Evolutionary conservation across 2,329 filamentous ascomycete genomes (phyloP).

Genomic region (Kalmusia sp.): DNA sequence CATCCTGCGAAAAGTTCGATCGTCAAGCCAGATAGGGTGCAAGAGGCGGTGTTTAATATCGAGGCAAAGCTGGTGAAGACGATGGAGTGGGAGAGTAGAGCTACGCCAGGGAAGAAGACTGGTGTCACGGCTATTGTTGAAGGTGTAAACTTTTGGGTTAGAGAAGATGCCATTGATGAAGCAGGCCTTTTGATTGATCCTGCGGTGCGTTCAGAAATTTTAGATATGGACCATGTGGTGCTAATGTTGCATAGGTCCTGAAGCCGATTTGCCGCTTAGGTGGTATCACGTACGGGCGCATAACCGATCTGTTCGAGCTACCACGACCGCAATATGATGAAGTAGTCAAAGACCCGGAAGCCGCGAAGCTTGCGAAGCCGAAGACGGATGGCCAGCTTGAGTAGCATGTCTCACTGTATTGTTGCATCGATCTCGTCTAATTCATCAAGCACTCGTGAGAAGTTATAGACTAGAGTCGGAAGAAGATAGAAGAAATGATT

Average conservation of each 20-base stretch:
- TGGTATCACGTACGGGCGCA: slow-evolving; percentile 82
- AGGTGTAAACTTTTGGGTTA: slow-evolving; percentile 85
- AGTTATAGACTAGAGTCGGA: slow-evolving; percentile 1
- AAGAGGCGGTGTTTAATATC: slow-evolving; percentile 82
- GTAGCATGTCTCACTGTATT: slow-evolving; percentile 19
- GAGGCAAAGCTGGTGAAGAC: slow-evolving; percentile 79
- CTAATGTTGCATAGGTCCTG: slow-evolving; percentile 61
- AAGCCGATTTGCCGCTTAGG: slow-evolving; percentile 80
- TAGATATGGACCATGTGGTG: not conserved
- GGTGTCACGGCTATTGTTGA: slow-evolving; percentile 79
- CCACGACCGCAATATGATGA: slow-evolving; percentile 62
- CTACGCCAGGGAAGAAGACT: slow-evolving; percentile 75
- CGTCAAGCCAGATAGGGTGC: slow-evolving; percentile 75
- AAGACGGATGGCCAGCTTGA: slow-evolving; percentile 33
- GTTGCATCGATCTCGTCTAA: not conserved
- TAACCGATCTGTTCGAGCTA: slow-evolving; percentile 75
- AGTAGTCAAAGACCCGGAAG: slow-evolving; percentile 58
- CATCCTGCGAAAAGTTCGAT: slow-evolving; percentile 70
- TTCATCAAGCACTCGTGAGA: slow-evolving; percentile 1
- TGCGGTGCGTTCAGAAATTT: slow-evolving; percentile 54
- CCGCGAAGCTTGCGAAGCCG: slow-evolving; percentile 63
- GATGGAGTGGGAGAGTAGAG: slow-evolving; percentile 78
- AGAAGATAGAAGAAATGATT: not conserved
- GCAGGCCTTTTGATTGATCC: slow-evolving; percentile 77
- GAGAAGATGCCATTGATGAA: slow-evolving; percentile 86